Evolutionary conservation across 805 yeast species (phyloP).

Genomic region (Spencermartinsiella europaea): DNA sequence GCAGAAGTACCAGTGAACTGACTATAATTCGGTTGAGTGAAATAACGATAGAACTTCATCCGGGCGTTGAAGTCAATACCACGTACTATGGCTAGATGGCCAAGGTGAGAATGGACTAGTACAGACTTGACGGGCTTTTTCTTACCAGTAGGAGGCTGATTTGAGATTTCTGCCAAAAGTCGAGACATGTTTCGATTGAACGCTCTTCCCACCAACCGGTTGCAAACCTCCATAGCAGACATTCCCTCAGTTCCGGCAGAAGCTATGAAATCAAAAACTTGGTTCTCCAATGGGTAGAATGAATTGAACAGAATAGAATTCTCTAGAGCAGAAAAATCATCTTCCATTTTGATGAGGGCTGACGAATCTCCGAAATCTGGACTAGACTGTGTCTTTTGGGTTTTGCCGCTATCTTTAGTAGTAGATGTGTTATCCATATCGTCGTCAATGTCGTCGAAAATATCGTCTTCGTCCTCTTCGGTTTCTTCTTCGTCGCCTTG

Average conservation of each 20-base stretch:
- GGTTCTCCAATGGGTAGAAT: constrained; percentile 60
- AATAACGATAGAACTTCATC: constrained; percentile 62
- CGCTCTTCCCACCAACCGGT: constrained; percentile 48
- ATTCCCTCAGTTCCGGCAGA: constrained; percentile 46
- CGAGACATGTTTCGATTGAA: constrained; percentile 50
- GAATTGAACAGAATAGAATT: constrained; percentile 36
- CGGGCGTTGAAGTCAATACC: constrained; percentile 73
- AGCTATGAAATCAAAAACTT: constrained; percentile 48
- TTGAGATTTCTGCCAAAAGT: constrained; percentile 45
- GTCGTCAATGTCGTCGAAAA: constrained; percentile 36
- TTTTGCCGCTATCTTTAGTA: background rate
- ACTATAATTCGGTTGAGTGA: constrained; percentile 41
- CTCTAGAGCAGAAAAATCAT: constrained; percentile 3
- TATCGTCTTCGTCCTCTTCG: constrained; percentile 26
- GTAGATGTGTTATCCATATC: constrained; percentile 21
- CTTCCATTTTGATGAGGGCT: constrained; percentile 11
- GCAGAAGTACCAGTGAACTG: constrained; percentile 28
- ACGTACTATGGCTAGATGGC: constrained; percentile 44
- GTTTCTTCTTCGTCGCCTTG: constrained; percentile 24
- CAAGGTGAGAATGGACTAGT: constrained; percentile 20
- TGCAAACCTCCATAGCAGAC: constrained; percentile 51
- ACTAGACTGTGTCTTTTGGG: background rate
- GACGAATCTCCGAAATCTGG: constrained; percentile 7
- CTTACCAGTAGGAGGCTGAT: constrained; percentile 30
- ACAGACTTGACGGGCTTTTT: constrained; percentile 11